A percentile compares a stretch with the other conserved stretches of the same genome.
Evolutionary conservation across 176 grass and related monocot species (phyloP).

Genomic region (Puccinellia tenuiflora): DNA sequence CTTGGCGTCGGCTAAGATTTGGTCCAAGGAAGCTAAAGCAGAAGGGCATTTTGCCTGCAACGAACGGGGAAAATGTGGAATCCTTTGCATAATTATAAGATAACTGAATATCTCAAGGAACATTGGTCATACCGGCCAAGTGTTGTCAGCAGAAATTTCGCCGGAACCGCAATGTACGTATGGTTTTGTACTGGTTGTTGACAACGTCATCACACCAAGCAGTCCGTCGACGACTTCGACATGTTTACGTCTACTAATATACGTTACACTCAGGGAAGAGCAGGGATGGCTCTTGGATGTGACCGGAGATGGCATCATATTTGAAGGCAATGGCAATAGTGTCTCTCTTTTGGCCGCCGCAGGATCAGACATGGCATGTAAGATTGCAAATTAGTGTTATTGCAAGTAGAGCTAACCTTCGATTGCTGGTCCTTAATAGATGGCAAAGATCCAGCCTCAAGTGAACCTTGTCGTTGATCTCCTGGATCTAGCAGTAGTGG

Average conservation of each 20-base stretch:
- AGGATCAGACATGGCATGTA: slow-evolving; percentile 42
- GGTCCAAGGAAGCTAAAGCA: slow-evolving; percentile 38
- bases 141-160: neutral
- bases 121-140: slow-evolving; percentile 38
- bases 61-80: neutral
- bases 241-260: slow-evolving; percentile 32
- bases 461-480: no score
- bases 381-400: neutral
- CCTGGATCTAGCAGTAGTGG: no score
- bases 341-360: slow-evolving; percentile 22
- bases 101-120: neutral
- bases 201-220: slow-evolving; percentile 43
- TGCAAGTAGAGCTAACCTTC: no score
- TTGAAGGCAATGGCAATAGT: slow-evolving; percentile 26
- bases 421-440: no score
- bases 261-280: slow-evolving; percentile 28
- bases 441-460: no score
- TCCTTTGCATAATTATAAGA: neutral
- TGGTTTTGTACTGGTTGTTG: slow-evolving; percentile 30
- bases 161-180: slow-evolving; percentile 18
- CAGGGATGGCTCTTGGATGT: slow-evolving; percentile 19
- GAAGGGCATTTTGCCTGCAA: slow-evolving; percentile 46
- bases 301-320: slow-evolving; percentile 28
- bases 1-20: slow-evolving; percentile 28
- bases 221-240: slow-evolving; percentile 41